Percentiles rank a stretch among this genome's conserved stretches.
Conservation (phyloP, 352 stramenopile genomes). For the Phytophthora brassicae region DNA sequence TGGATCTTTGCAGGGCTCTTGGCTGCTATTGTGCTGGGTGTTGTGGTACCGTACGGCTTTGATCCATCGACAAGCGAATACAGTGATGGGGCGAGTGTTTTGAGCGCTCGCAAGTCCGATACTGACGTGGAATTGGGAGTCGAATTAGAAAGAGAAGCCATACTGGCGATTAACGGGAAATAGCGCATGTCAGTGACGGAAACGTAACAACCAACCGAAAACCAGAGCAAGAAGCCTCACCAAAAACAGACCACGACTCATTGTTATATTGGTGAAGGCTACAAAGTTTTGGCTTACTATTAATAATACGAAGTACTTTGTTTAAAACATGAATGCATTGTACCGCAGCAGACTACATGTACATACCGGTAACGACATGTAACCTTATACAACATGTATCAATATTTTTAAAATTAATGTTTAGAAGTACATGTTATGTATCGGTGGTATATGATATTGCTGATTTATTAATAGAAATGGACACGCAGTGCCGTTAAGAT, state of each 20-base stretch:
- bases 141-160: background rate
- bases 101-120: conserved; percentile 3
- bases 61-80: background rate
- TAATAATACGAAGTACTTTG: too few species aligned
- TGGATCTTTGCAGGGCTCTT: conserved; percentile 33
- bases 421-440: too few species aligned
- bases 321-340: too few species aligned
- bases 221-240: background rate
- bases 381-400: too few species aligned
- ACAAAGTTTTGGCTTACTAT: too few species aligned
- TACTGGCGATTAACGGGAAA: background rate
- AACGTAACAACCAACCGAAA: background rate
- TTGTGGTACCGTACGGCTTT: conserved; percentile 27
- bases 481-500: too few species aligned
- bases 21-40: conserved; percentile 11
- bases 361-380: too few species aligned
- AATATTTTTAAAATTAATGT: too few species aligned
- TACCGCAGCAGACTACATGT: too few species aligned
- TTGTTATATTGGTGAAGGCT: background rate
- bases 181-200: background rate
- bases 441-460: too few species aligned
- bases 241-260: conserved; percentile 1
- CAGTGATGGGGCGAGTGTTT: background rate
- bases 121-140: conserved; percentile 12
- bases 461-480: too few species aligned